Base-by-base conservation (phyloP, 83 land plant genomes). In the Picea mariana region DNA sequence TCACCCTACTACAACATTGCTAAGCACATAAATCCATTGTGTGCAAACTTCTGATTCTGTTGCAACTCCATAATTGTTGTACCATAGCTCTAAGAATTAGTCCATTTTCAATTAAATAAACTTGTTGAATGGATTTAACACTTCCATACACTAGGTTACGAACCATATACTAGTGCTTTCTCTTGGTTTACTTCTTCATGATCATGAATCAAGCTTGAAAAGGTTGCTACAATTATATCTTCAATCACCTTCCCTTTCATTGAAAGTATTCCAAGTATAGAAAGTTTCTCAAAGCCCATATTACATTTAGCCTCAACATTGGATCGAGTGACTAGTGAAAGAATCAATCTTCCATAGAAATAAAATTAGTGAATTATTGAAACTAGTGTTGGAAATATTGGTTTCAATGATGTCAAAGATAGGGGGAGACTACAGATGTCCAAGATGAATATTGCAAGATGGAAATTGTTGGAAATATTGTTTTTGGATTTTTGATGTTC, bases 101-200 rank as follows among this genome's bases (percentile, higher is more conserved):
- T 73, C 84, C 81, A 80, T 92, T 92, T 84, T 93, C 92, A 78
- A 88, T 86, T 1, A 88, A n/a, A n/a, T n/a, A 95, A 93, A 3
- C 85, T 61, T 81, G 89, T 62, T 94, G 88, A 67, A 95, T 80
- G 75, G 88, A 94, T 60, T 89, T 90, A 21, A 86, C 82, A 84
- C 86, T 87, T 55, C 99, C 97, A 89, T 97, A 91, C 34, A 94
- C 92, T 77, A 97, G 91, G 89, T 95, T 97, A 61, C 95, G 89
- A 38, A 95, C n/a, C 91, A 81, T 95, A 83, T 61, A 91, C 95
- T 75, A 97, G 34, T 17, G 97, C 97, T 82, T 97, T 98, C 87
- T 94, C 98, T 83, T 94, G 95, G 5, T 95, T 86, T n/a, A 81
- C 86, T 80, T 90, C 86, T 80, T 97, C 99, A 13, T 91, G 64